These are phyloP conservation scores for Brassica incana DNA, from an alignment of 345 rosid genomes.

Conservation along the genomic window DNA sequence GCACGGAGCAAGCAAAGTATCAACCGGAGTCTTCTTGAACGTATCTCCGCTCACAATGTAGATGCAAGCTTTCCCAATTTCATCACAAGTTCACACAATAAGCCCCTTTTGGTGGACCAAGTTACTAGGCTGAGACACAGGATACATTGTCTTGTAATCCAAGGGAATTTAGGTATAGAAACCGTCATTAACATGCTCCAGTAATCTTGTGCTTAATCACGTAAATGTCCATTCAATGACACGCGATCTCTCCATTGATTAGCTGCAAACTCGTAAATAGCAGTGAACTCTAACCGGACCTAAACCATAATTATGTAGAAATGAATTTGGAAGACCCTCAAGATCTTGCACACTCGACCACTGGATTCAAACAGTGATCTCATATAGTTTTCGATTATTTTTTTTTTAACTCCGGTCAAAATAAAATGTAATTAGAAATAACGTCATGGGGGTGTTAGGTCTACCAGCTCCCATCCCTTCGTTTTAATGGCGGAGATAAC, in stretches of 20 bases:
- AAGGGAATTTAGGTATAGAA: not conserved
- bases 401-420: not conserved
- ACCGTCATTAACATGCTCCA: not conserved
- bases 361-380: not conserved
- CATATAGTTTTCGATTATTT: not conserved
- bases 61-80: slow-evolving; percentile 2
- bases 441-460: slow-evolving; percentile 31
- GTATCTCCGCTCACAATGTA: not conserved
- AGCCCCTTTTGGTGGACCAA: not conserved
- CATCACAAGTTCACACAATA: slow-evolving; percentile 4
- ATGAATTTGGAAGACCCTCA: not conserved
- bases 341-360: not conserved
- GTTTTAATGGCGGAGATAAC: slow-evolving; percentile 35
- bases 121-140: not conserved
- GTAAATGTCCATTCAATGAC: too few species aligned
- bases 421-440: not conserved
- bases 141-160: not conserved
- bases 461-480: slow-evolving; percentile 34
- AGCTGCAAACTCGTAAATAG: not conserved
- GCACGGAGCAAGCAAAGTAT: not conserved
- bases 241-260: not conserved
- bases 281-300: not conserved
- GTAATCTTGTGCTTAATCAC: too few species aligned
- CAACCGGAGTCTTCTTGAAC: not conserved
- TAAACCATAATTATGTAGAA: not conserved